phyloP scores from a whole-genome alignment of 352 stramenopile species.

The Phytophthora vignae region DNA sequence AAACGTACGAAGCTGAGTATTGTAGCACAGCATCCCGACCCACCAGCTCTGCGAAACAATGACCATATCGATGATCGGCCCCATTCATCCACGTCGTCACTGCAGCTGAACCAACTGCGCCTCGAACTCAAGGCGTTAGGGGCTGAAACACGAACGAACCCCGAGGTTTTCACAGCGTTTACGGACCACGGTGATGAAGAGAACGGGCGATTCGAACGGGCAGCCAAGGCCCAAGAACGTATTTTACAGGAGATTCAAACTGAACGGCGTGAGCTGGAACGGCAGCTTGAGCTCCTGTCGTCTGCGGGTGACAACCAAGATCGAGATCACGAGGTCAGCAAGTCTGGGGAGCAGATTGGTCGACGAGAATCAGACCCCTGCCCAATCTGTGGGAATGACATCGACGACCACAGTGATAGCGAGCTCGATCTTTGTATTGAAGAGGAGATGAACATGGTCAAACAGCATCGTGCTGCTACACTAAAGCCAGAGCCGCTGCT shows the following conservation, averaged over 20 bases:
- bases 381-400: constrained; percentile 59
- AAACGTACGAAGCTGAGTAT: constrained; percentile 1
- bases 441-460: constrained; percentile 46
- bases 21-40: background rate
- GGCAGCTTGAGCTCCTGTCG: constrained; percentile 43
- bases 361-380: constrained; percentile 49
- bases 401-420: constrained; percentile 66
- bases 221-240: constrained; percentile 28
- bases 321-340: background rate
- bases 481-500: constrained; percentile 6
- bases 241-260: constrained; percentile 48
- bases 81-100: constrained; percentile 11
- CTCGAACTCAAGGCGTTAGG: constrained; percentile 37
- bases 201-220: constrained; percentile 26
- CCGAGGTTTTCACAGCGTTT: constrained; percentile 28
- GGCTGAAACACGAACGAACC: constrained; percentile 8
- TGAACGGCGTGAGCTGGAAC: constrained; percentile 55
- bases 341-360: background rate
- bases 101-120: constrained; percentile 45
- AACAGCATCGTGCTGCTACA: background rate
- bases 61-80: constrained; percentile 5
- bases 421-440: constrained; percentile 71
- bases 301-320: constrained; percentile 17
- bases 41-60: constrained; percentile 7
- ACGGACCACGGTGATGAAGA: constrained; percentile 19